These are phyloP conservation scores for Leccinum longicurvipes DNA, from an alignment of 768 basidiomycete genomes.

Conservation along the genomic window DNA sequence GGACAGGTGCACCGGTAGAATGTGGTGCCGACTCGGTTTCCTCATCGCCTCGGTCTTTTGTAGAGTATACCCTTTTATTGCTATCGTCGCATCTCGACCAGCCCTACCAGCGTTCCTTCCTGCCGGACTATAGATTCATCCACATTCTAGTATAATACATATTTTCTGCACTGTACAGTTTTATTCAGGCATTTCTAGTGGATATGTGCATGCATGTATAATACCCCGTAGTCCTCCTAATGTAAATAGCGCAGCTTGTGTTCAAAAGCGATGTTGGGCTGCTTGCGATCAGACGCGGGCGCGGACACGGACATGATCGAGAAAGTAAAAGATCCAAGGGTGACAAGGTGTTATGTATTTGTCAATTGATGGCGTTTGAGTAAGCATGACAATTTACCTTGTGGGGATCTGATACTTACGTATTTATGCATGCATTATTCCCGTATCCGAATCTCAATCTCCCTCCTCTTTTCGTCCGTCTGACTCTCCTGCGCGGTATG, in stretches of 20 bases:
- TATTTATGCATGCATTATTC: conserved; percentile 14
- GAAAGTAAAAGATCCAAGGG: conserved; percentile 10
- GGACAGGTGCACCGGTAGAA: conserved; percentile 56
- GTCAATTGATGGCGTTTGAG: conserved; percentile 32
- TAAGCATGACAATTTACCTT: conserved; percentile 31
- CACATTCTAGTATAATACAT: conserved; percentile 33
- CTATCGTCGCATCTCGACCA: conserved; percentile 24
- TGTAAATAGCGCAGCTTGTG: conserved; percentile 28
- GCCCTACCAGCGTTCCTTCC: conserved; percentile 8
- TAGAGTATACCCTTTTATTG: conserved; percentile 39
- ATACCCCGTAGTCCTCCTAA: conserved; percentile 29
- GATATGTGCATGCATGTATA: conserved; percentile 40
- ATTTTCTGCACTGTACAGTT: conserved; percentile 33
- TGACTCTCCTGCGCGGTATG: not conserved
- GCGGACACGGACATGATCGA: conserved; percentile 10
- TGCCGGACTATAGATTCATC: conserved; percentile 26
- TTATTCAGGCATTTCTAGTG: conserved; percentile 36
- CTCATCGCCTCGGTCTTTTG: conserved; percentile 6
- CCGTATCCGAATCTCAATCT: conserved; percentile 2
- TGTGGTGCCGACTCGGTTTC: not conserved
- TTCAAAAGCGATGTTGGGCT: not conserved
- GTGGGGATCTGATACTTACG: conserved; percentile 32
- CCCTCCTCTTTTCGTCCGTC: conserved; percentile 13
- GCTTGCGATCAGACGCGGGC: conserved; percentile 3
- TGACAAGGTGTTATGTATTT: conserved; percentile 17